Evolutionary conservation across 257 asterid genomes (phyloP).

Genomic region (Marsdenia floribunda): DNA sequence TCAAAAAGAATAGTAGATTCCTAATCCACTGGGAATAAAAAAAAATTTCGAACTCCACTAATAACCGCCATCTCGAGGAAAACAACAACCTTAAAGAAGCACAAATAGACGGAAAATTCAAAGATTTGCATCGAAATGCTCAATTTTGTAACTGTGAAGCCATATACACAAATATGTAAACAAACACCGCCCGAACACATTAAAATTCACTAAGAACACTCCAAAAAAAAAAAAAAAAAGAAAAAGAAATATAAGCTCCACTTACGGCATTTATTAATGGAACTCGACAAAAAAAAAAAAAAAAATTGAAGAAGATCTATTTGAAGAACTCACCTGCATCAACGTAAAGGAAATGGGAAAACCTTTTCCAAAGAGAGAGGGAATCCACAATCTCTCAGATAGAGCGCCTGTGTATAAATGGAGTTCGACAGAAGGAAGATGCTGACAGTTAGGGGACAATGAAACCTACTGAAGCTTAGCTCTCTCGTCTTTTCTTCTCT

Average conservation of each 20-base stretch:
- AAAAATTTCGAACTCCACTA: background rate
- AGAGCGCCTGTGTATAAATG: background rate
- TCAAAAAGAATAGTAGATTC: background rate
- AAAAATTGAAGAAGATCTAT: background rate
- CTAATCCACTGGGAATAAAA: background rate
- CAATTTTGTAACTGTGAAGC: background rate
- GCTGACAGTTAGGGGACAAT: too few relatives aligned
- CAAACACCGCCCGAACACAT: background rate
- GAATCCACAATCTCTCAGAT: background rate
- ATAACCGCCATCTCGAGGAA: background rate
- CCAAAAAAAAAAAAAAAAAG: background rate
- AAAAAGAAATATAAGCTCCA: background rate
- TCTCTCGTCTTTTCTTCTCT: too few relatives aligned
- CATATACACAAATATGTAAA: background rate
- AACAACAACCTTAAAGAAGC: background rate
- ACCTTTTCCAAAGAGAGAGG: background rate
- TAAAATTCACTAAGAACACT: background rate
- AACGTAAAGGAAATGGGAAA: background rate
- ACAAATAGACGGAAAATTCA: background rate
- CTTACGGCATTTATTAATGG: background rate
- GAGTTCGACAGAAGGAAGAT: background rate
- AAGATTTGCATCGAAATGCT: slow-evolving; percentile 3
- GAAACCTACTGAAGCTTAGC: too few relatives aligned
- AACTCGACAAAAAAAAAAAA: background rate
- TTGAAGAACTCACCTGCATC: background rate